Evolutionary conservation across 1,139 yeast genomes (phyloP).

Genomic region (Magnusiomyces fungicola): DNA sequence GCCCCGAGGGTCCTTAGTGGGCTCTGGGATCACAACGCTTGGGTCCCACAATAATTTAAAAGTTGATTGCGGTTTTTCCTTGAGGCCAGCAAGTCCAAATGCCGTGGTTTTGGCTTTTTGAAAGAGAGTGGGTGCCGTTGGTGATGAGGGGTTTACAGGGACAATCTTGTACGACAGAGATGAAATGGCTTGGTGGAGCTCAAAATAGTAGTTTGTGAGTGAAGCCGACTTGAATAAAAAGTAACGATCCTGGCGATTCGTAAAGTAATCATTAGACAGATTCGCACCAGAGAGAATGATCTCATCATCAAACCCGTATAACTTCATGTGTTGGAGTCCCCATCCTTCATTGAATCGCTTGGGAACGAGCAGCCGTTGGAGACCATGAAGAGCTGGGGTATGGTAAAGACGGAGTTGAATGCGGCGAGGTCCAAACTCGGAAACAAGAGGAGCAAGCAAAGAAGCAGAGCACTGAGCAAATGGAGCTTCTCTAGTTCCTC

Average conservation of each 20-base stretch:
- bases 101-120: constrained; percentile 6
- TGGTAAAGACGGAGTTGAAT: constrained; percentile 81
- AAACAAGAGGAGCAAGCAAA: constrained; percentile 58
- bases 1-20: constrained; percentile 49
- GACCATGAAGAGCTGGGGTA: constrained; percentile 77
- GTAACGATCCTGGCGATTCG: constrained; percentile 94
- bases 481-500: constrained; percentile 95
- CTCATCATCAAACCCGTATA: constrained; percentile 91
- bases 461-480: constrained; percentile 60
- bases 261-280: constrained; percentile 81
- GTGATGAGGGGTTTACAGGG: constrained; percentile 23
- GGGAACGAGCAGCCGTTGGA: constrained; percentile 61
- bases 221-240: constrained; percentile 53
- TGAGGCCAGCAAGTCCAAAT: constrained; percentile 6
- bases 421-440: constrained; percentile 56
- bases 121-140: no score
- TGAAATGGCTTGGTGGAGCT: constrained; percentile 58
- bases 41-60: constrained; percentile 68
- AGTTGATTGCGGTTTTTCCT: constrained; percentile 12
- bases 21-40: constrained; percentile 65
- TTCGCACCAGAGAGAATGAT: constrained; percentile 88
- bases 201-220: constrained; percentile 66
- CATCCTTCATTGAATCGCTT: constrained; percentile 80
- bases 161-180: constrained; percentile 62
- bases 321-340: constrained; percentile 96